These are phyloP conservation scores for Leccinum pallidistipes DNA, from an alignment of 1,284 basidiomycete species.

Conservation along the genomic window DNA sequence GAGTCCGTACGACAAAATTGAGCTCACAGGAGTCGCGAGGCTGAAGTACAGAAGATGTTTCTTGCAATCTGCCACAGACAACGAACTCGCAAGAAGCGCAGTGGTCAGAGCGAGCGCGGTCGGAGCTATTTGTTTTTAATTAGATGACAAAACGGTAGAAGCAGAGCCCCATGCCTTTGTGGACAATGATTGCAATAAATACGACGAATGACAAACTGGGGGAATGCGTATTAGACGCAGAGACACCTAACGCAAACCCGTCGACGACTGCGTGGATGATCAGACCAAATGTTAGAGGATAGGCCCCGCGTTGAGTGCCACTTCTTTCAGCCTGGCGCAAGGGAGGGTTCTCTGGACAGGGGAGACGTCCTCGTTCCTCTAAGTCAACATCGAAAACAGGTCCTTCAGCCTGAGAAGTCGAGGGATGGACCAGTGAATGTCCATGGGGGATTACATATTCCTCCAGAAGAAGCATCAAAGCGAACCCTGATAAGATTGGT, in stretches of 20 bases:
- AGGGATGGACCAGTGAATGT: slow-evolving; percentile 33
- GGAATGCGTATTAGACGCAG: slow-evolving; percentile 49
- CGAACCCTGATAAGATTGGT: slow-evolving; percentile 79
- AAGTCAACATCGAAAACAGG: slow-evolving; percentile 31
- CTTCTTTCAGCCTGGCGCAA: slow-evolving; percentile 6
- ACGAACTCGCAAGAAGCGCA: slow-evolving; percentile 72
- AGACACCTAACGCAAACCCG: slow-evolving; percentile 86
- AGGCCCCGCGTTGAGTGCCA: slow-evolving; percentile 38
- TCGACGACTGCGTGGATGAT: slow-evolving; percentile 87
- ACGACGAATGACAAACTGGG: slow-evolving; percentile 69
- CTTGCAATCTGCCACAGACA: slow-evolving; percentile 67
- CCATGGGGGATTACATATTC: slow-evolving; percentile 54
- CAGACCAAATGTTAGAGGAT: slow-evolving; percentile 81
- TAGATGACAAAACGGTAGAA: not conserved
- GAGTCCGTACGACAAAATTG: slow-evolving; percentile 67
- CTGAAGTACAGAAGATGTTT: slow-evolving; percentile 79
- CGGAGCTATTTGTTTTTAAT: slow-evolving; percentile 54
- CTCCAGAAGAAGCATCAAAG: slow-evolving; percentile 81
- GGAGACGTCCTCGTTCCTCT: slow-evolving; percentile 29
- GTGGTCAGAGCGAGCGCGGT: slow-evolving; percentile 84
- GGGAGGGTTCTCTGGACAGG: slow-evolving; percentile 15
- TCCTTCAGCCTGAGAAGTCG: slow-evolving; percentile 16
- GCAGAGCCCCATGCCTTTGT: slow-evolving; percentile 64
- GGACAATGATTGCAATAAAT: slow-evolving; percentile 84
- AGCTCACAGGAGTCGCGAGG: slow-evolving; percentile 75